Percentiles rank a stretch among this genome's conserved stretches.
These are phyloP conservation scores for Penicillium glabrum DNA, from an alignment of 2,329 filamentous ascomycete genomes.

Conservation along the genomic window DNA sequence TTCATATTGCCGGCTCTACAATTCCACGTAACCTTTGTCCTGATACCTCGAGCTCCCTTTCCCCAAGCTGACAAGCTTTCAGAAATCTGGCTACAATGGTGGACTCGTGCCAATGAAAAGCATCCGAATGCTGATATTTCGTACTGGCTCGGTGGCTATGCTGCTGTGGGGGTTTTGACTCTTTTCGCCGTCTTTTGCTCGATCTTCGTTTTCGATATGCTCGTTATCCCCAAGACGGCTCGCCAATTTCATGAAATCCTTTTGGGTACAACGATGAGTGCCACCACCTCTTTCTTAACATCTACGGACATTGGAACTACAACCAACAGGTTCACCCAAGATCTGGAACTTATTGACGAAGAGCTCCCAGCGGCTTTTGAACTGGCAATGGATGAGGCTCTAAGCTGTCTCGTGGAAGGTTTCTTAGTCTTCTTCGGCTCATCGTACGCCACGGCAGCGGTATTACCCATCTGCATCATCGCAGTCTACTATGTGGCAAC, in stretches of 20 bases:
- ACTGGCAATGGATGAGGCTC: constrained; percentile 15
- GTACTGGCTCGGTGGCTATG: constrained; percentile 26
- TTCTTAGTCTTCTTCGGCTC: constrained; percentile 40
- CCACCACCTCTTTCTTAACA: constrained; percentile 31
- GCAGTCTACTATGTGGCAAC: constrained; percentile 45
- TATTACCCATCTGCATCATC: constrained; percentile 38
- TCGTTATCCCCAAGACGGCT: constrained; percentile 21
- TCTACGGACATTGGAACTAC: constrained; percentile 19
- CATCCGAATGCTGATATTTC: constrained; percentile 20
- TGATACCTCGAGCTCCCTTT: not conserved
- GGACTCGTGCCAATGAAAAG: constrained; percentile 22
- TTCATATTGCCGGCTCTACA: constrained; percentile 26
- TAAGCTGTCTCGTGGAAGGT: constrained; percentile 30
- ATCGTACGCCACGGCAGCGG: constrained; percentile 36
- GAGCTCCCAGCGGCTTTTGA: constrained; percentile 27
- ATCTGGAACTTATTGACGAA: constrained; percentile 31
- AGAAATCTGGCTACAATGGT: constrained; percentile 29
- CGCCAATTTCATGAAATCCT: constrained; percentile 21
- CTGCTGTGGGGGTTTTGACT: constrained; percentile 18
- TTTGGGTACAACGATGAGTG: constrained; percentile 17
- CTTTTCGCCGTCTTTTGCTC: constrained; percentile 4
- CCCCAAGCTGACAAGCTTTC: not conserved
- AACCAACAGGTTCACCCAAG: constrained; percentile 32
- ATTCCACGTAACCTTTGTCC: constrained; percentile 23
- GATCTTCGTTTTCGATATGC: constrained; percentile 15